Conservation (phyloP, 2,329 filamentous ascomycete species). For the Aspergillus eucalypticola region DNA sequence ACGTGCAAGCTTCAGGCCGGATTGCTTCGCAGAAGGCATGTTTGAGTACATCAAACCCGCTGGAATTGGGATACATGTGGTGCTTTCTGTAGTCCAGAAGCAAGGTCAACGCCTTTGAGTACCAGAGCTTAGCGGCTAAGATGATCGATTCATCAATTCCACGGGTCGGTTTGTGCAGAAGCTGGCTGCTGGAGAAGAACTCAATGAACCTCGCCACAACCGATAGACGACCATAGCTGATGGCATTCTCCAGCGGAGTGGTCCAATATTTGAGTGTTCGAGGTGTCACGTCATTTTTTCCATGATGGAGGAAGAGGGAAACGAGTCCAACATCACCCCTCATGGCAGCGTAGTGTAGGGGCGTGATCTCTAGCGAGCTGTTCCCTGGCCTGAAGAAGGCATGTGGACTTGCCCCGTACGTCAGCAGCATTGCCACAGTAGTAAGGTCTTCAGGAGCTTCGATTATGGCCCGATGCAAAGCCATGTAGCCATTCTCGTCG, state of each 20-base stretch:
- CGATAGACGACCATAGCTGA: neutral
- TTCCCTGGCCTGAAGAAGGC: neutral
- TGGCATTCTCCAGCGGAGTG: neutral
- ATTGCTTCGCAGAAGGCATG: neutral
- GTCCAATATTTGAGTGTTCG: neutral
- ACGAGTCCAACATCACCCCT: neutral
- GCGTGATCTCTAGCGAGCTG: neutral
- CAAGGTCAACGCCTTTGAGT: neutral
- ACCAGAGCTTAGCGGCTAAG: neutral
- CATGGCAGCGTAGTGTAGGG: neutral
- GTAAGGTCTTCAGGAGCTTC: neutral
- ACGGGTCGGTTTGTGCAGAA: neutral
- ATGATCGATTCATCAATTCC: neutral
- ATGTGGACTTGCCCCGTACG: neutral
- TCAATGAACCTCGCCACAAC: neutral
- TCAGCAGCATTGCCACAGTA: neutral
- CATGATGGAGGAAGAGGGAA: neutral
- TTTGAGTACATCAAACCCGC: neutral
- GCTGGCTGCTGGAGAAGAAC: neutral
- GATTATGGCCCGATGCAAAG: neutral
- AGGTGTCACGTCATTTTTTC: neutral
- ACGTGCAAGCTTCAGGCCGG: neutral
- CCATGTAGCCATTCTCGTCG: neutral
- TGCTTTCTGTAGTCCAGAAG: neutral
- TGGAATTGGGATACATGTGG: neutral